phyloP scores from a whole-genome alignment of 1,284 basidiomycete genomes.

The Marasmius fiardii region DNA sequence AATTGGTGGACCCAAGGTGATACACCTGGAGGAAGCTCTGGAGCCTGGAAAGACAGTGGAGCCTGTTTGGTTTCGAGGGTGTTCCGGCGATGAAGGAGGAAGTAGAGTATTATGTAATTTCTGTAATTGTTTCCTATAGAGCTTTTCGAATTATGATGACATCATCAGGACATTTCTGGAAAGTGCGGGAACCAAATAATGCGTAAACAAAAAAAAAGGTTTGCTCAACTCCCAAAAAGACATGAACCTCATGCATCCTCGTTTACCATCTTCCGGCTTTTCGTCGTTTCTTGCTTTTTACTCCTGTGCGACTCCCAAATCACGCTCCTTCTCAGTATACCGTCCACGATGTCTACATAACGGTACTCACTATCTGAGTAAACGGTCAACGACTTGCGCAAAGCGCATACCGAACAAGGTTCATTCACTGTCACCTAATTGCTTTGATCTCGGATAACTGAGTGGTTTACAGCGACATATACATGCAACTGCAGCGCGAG shows the following conservation, averaged over 20 bases:
- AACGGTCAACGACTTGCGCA: slow-evolving; percentile 16
- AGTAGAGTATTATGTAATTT: neutral
- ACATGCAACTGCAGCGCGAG: slow-evolving; percentile 61
- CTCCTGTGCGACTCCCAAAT: slow-evolving; percentile 41
- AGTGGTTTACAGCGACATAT: slow-evolving; percentile 57
- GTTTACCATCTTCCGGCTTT: slow-evolving; percentile 47
- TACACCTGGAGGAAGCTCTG: slow-evolving; percentile 53
- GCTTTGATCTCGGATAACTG: slow-evolving; percentile 7
- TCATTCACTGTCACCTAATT: slow-evolving; percentile 8
- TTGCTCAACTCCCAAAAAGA: too few species aligned
- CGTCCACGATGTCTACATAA: slow-evolving; percentile 32
- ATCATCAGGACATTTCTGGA: slow-evolving; percentile 1
- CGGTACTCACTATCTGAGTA: slow-evolving; percentile 15
- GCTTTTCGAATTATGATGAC: neutral
- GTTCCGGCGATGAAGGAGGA: too few species aligned
- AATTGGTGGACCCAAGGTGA: slow-evolving; percentile 64
- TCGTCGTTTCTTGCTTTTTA: slow-evolving; percentile 58
- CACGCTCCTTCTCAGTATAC: slow-evolving; percentile 40
- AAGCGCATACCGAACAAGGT: slow-evolving; percentile 24
- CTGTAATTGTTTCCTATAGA: neutral
- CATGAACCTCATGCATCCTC: slow-evolving; percentile 31
- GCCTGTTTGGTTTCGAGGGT: slow-evolving; percentile 29
- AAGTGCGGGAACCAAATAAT: neutral
- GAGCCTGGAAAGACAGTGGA: slow-evolving; percentile 58
- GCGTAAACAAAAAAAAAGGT: neutral